These are phyloP conservation scores for Comarum palustre DNA, from an alignment of 306 rosid species.

Conservation along the genomic window DNA sequence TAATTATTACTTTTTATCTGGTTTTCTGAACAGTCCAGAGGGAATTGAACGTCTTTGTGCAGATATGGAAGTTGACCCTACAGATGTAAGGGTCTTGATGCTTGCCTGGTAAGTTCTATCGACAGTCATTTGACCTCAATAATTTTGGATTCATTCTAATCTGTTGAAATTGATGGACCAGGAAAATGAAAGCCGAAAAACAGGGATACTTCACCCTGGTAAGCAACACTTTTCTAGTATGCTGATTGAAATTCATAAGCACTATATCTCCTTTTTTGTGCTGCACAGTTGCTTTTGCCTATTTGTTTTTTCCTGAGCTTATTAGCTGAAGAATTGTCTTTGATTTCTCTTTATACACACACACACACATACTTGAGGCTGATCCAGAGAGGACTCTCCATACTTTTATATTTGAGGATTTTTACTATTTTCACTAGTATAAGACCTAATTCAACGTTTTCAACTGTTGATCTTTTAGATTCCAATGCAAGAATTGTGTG, in stretches of 20 bases:
- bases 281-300: neutral
- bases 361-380: neutral
- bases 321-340: neutral
- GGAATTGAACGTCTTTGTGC: conserved; percentile 94
- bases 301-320: neutral
- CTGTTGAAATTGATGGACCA: conserved; percentile 47
- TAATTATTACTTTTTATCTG: neutral
- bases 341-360: neutral
- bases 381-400: neutral
- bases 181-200: conserved; percentile 95
- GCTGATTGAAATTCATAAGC: neutral
- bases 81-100: conserved; percentile 94
- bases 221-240: conserved; percentile 24
- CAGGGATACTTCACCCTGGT: conserved; percentile 96
- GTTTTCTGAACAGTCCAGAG: conserved; percentile 74
- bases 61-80: conserved; percentile 83
- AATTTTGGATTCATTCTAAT: conserved; percentile 19
- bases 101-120: conserved; percentile 81
- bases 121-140: conserved; percentile 20
- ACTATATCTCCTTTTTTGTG: neutral
- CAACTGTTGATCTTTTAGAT: neutral
- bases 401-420: neutral
- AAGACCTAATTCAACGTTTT: no score
- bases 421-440: neutral
- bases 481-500: neutral